Percentiles rank a stretch among this genome's conserved stretches.
Evolutionary conservation across 139 green algal genomes (phyloP).

Genomic region (Nannochloris sp.): DNA sequence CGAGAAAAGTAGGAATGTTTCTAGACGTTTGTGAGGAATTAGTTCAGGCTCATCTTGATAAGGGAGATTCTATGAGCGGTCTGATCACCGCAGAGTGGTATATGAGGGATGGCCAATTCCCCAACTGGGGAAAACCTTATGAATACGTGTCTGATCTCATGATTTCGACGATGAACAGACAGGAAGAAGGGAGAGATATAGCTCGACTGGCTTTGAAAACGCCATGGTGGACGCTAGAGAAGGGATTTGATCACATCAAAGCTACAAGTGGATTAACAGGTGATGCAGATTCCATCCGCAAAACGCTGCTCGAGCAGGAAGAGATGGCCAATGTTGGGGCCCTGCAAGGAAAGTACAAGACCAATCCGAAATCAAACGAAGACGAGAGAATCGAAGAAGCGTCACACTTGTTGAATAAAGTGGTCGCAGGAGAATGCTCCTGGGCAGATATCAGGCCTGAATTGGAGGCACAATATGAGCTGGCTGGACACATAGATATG

Average conservation of each 20-base stretch:
- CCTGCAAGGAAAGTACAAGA: constrained; percentile 17
- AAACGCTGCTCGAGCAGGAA: constrained; percentile 19
- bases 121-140: constrained; percentile 62
- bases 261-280: constrained; percentile 29
- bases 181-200: constrained; percentile 55
- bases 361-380: constrained; percentile 18
- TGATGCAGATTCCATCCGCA: constrained; percentile 12
- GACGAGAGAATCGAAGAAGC: constrained; percentile 31
- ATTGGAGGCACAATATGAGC: constrained; percentile 25
- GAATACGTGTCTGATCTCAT: constrained; percentile 61
- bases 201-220: constrained; percentile 47
- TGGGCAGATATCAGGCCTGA: constrained; percentile 31
- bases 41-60: constrained; percentile 40
- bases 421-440: constrained; percentile 27
- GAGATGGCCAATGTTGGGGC: constrained; percentile 18
- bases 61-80: constrained; percentile 45
- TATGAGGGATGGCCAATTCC: constrained; percentile 65
- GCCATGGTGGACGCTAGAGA: constrained; percentile 64
- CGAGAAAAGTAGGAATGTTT: constrained; percentile 61
- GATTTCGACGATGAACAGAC: constrained; percentile 17
- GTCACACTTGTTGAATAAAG: constrained; percentile 27
- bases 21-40: constrained; percentile 61
- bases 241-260: constrained; percentile 27
- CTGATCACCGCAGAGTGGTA: constrained; percentile 76
- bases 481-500: constrained; percentile 24